Percentiles rank a stretch among this genome's conserved stretches.
phyloP scores from a whole-genome alignment of 116 monocot genomes.

The Trichopus zeylanicus region DNA sequence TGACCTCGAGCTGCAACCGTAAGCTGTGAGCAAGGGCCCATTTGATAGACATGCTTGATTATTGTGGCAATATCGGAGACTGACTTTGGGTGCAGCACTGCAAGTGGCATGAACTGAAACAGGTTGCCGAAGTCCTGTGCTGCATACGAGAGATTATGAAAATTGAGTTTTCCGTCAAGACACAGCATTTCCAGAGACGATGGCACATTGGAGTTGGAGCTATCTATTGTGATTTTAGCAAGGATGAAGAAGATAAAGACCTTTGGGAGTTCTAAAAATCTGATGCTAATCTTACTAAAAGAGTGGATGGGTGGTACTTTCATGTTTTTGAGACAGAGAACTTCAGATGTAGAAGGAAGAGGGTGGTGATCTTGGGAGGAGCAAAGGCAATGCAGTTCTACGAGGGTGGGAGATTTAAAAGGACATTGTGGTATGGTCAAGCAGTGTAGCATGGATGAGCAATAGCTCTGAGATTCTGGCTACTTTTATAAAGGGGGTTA shows the following conservation, averaged over 20 bases:
- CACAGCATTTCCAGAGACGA: conserved; percentile 16
- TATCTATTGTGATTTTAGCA: conserved; percentile 37
- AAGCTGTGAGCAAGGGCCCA: conserved; percentile 39
- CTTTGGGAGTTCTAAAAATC: conserved; percentile 15
- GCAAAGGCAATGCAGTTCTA: too few species aligned
- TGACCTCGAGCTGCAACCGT: conserved; percentile 83
- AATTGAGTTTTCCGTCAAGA: conserved; percentile 39
- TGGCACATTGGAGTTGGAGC: conserved; percentile 25
- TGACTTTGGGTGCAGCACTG: conserved; percentile 47
- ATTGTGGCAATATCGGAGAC: conserved; percentile 54
- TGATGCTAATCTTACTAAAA: neutral
- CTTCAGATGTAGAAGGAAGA: neutral
- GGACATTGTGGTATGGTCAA: conserved; percentile 18
- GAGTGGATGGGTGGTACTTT: conserved; percentile 9
- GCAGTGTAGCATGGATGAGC: conserved; percentile 1
- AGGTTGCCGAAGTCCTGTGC: conserved; percentile 73
- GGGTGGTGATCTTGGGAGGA: neutral
- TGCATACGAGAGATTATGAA: conserved; percentile 33
- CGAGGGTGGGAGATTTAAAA: conserved; percentile 41
- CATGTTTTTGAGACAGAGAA: conserved; percentile 2
- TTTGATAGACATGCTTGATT: conserved; percentile 36
- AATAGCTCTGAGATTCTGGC: conserved; percentile 20
- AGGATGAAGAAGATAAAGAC: conserved; percentile 26
- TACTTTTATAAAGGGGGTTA: conserved; percentile 9
- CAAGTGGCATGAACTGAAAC: conserved; percentile 30